Evolutionary conservation across 345 rosid species (phyloP).

Genomic region (Passiflora organensis): DNA sequence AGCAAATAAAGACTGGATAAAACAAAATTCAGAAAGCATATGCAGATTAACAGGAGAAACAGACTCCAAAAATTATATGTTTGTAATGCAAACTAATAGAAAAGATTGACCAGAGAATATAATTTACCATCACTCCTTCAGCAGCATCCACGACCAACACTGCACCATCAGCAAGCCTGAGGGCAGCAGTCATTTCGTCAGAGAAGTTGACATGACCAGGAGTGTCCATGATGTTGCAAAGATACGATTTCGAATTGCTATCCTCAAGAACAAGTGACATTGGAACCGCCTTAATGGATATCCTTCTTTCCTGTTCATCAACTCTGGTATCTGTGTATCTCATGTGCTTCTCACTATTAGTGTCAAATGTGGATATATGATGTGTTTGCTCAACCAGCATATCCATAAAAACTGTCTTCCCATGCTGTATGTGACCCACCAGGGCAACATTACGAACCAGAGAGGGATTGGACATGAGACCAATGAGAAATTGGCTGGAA

Average conservation of each 20-base stretch:
- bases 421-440: conserved; percentile 92
- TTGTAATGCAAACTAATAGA: background rate
- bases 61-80: no score
- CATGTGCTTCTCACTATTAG: conserved; percentile 79
- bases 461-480: conserved; percentile 85
- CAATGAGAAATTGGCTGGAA: conserved; percentile 85
- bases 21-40: no score
- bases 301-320: conserved; percentile 94
- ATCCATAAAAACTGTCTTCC: conserved; percentile 92
- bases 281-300: conserved; percentile 89
- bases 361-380: conserved; percentile 78
- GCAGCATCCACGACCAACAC: conserved; percentile 95
- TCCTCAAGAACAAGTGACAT: conserved; percentile 98
- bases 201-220: conserved; percentile 92
- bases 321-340: conserved; percentile 89
- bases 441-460: conserved; percentile 93
- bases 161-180: conserved; percentile 92
- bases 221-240: conserved; percentile 87
- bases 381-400: conserved; percentile 99
- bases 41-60: no score
- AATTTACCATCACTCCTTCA: conserved; percentile 69
- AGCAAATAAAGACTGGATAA: no score
- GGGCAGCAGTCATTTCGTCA: conserved; percentile 81
- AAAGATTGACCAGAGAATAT: background rate
- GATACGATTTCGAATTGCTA: conserved; percentile 83